phyloP scores from a whole-genome alignment of 1,284 basidiomycete genomes.

The Ustilago tritici region DNA sequence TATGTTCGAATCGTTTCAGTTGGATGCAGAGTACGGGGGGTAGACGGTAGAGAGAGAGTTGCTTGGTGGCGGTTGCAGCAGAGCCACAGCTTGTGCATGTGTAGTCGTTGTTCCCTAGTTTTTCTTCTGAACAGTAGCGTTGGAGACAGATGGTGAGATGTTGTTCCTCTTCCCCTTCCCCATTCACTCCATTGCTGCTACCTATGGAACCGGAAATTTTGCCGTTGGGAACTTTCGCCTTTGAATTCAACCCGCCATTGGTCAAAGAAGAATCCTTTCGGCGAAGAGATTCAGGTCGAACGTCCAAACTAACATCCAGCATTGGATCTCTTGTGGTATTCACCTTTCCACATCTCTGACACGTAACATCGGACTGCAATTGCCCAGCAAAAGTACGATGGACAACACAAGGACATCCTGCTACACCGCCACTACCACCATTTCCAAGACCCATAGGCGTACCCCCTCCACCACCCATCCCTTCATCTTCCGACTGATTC shows the following conservation, averaged over 20 bases:
- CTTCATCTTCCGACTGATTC: conserved; percentile 45
- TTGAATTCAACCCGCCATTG: conserved; percentile 19
- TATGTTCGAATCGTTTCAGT: conserved; percentile 93
- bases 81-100: conserved; percentile 72
- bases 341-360: conserved; percentile 79
- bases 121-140: conserved; percentile 64
- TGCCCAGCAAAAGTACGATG: conserved; percentile 90
- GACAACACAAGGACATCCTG: conserved; percentile 85
- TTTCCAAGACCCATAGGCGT: conserved; percentile 16
- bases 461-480: conserved; percentile 14
- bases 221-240: conserved; percentile 18
- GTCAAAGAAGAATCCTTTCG: conserved; percentile 8
- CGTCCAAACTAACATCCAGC: conserved; percentile 89
- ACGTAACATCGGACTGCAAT: conserved; percentile 88
- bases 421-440: conserved; percentile 34
- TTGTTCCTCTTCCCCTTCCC: conserved; percentile 55
- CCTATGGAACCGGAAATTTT: conserved; percentile 8
- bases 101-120: conserved; percentile 69
- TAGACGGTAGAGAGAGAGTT: conserved; percentile 83
- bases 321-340: conserved; percentile 88
- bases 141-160: conserved; percentile 54
- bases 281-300: conserved; percentile 70
- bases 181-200: conserved; percentile 5
- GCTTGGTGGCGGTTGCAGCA: conserved; percentile 73
- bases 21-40: conserved; percentile 94